Evolutionary conservation across 176 grass and related monocot genomes (phyloP).

Genomic region (Poa annua): DNA sequence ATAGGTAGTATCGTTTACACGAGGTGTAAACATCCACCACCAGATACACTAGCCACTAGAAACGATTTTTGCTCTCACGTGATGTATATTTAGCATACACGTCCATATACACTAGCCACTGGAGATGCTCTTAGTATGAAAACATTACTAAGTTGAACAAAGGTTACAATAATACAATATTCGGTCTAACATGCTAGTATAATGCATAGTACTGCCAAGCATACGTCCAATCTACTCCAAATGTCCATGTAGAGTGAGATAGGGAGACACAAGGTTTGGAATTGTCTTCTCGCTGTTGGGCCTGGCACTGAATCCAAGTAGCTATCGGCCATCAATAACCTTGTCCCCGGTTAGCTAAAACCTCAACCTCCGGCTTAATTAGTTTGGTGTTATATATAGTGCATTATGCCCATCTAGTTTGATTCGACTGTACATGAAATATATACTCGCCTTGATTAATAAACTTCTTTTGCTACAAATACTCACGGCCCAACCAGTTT

Average conservation of each 20-base stretch:
- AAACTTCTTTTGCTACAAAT: not conserved
- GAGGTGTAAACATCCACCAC: too few species aligned
- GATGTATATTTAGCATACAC: too few species aligned
- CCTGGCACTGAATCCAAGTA: constrained; percentile 17
- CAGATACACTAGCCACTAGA: too few species aligned
- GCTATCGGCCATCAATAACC: constrained; percentile 27
- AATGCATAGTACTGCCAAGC: constrained; percentile 29
- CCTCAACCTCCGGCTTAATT: not conserved
- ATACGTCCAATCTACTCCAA: constrained; percentile 23
- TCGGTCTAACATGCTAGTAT: not conserved
- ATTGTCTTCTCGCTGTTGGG: not conserved
- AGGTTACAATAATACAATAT: constrained; percentile 16
- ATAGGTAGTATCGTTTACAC: too few species aligned
- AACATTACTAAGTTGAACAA: constrained; percentile 17
- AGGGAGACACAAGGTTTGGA: constrained; percentile 42
- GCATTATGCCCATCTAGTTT: not conserved
- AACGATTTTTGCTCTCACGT: too few species aligned
- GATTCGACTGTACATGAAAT: not conserved
- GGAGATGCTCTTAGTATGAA: too few species aligned
- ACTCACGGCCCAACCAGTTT: not conserved
- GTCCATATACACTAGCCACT: too few species aligned
- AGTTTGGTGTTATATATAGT: not conserved
- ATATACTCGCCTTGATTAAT: not conserved
- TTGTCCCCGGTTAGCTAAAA: constrained; percentile 21
- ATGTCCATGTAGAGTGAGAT: not conserved